Evolutionary conservation across 2,329 filamentous ascomycete genomes (phyloP).

Genomic region (Nemania sp.): DNA sequence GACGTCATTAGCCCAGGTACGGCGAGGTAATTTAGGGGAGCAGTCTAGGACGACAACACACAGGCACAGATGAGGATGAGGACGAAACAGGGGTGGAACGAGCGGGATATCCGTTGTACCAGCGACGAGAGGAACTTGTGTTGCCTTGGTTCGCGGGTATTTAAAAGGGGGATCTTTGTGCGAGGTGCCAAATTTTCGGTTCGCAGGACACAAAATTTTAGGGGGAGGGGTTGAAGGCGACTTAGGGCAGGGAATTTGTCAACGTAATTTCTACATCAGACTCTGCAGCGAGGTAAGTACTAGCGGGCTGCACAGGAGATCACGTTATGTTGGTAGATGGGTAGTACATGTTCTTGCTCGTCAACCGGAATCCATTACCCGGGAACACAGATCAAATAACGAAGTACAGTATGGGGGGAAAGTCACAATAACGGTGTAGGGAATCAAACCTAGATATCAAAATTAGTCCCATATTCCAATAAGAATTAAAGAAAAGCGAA

Average conservation of each 20-base stretch:
- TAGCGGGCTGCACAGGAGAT: slow-evolving; percentile 3
- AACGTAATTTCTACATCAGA: slow-evolving; percentile 6
- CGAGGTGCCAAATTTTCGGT: slow-evolving; percentile 36
- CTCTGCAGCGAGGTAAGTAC: not conserved
- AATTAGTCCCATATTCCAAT: too few species aligned
- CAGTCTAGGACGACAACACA: slow-evolving; percentile 9
- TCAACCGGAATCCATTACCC: not conserved
- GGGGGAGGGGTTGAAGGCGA: not conserved
- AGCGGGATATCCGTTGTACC: slow-evolving; percentile 18
- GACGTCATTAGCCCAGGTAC: slow-evolving; percentile 36
- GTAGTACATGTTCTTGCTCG: not conserved
- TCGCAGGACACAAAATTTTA: slow-evolving; percentile 28
- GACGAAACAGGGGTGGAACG: slow-evolving; percentile 12
- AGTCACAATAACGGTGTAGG: not conserved
- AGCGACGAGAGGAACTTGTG: slow-evolving; percentile 21
- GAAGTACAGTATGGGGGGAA: not conserved
- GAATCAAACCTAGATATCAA: too few species aligned
- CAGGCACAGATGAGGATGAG: slow-evolving; percentile 24
- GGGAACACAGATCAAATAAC: slow-evolving; percentile 7
- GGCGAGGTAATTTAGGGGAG: slow-evolving; percentile 10
- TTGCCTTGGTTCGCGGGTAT: slow-evolving; percentile 32
- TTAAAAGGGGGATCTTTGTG: slow-evolving; percentile 33
- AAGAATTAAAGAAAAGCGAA: not conserved
- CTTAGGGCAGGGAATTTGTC: slow-evolving; percentile 2
- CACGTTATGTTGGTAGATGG: not conserved